These are phyloP conservation scores for Escovopsis sp. DNA, from an alignment of 2,329 filamentous ascomycete species.

Conservation along the genomic window DNA sequence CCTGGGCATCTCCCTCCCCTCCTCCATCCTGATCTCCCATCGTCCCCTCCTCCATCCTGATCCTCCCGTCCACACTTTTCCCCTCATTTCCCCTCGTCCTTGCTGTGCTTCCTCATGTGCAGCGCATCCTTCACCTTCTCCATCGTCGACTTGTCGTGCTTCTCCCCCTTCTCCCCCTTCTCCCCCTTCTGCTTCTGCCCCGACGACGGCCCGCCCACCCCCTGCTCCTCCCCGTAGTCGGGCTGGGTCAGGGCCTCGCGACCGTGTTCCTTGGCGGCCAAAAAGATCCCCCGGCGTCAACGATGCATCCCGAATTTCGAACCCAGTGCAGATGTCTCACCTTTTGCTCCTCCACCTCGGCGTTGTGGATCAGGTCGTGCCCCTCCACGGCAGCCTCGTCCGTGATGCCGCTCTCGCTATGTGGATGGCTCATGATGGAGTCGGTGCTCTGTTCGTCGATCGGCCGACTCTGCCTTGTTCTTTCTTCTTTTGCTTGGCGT, in stretches of 20 bases:
- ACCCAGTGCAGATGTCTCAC: neutral
- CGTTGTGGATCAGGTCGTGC: slow-evolving; percentile 20
- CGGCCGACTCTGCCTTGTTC: neutral
- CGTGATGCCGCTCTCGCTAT: slow-evolving; percentile 8
- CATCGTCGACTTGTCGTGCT: slow-evolving; percentile 3
- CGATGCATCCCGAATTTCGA: too few species aligned
- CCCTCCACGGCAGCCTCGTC: slow-evolving; percentile 17
- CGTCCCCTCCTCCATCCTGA: too few species aligned
- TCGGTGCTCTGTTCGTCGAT: neutral
- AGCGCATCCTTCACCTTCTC: slow-evolving; percentile 6
- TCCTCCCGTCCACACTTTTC: too few species aligned
- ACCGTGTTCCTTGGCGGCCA: slow-evolving; percentile 3
- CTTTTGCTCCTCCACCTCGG: slow-evolving; percentile 19
- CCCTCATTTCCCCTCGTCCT: neutral
- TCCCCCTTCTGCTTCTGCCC: neutral
- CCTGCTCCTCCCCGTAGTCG: slow-evolving; percentile 2
- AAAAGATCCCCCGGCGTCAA: too few species aligned
- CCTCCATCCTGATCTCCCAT: too few species aligned
- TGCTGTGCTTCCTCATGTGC: slow-evolving; percentile 3
- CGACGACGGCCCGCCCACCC: neutral
- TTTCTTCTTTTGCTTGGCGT: slow-evolving; percentile 2
- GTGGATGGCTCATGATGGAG: slow-evolving; percentile 1
- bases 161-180: neutral
- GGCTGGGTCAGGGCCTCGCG: slow-evolving; percentile 4
- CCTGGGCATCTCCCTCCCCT: too few species aligned